Conservation (phyloP, 2,329 filamentous ascomycete species). For the Stachybotrys echinatus region DNA sequence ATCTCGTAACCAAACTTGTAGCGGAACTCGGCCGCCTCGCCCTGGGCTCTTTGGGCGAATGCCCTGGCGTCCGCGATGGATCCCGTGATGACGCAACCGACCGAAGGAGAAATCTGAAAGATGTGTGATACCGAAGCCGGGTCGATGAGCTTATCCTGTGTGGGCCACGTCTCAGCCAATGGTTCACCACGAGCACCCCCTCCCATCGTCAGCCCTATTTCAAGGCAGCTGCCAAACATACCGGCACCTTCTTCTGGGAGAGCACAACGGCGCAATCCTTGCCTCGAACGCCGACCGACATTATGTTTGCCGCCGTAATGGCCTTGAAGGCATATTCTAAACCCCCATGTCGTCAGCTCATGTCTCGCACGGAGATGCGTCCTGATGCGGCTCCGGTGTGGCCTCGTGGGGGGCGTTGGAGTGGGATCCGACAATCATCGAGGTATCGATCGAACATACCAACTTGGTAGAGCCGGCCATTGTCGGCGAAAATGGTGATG, state of each 20-base stretch:
- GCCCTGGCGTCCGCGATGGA: slow-evolving; percentile 96
- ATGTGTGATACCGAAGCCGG: slow-evolving; percentile 95
- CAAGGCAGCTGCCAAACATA: slow-evolving; percentile 43
- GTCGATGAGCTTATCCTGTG: slow-evolving; percentile 96
- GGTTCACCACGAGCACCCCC: slow-evolving; percentile 3
- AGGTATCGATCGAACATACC: slow-evolving; percentile 55
- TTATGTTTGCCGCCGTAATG: slow-evolving; percentile 98
- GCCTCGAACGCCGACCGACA: slow-evolving; percentile 89
- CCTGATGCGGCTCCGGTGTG: not conserved
- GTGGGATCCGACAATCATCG: not conserved
- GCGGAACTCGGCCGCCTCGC: slow-evolving; percentile 93
- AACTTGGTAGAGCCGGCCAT: slow-evolving; percentile 98
- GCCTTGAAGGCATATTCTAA: slow-evolving; percentile 99
- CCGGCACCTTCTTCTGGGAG: slow-evolving; percentile 99
- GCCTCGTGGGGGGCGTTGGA: slow-evolving; percentile 1
- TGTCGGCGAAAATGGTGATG: slow-evolving; percentile 99
- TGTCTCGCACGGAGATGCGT: not conserved
- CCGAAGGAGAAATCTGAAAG: slow-evolving; percentile 92
- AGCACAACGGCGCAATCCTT: slow-evolving; percentile 96
- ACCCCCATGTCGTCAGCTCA: not conserved
- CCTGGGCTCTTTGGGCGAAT: slow-evolving; percentile 85
- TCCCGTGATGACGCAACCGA: slow-evolving; percentile 97
- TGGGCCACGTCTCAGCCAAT: slow-evolving; percentile 14
- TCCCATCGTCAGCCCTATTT: too few relatives aligned
- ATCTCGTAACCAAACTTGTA: slow-evolving; percentile 99